Evolutionary conservation across 257 asterid species (phyloP).

Genomic region (Przewalskia tangutica): DNA sequence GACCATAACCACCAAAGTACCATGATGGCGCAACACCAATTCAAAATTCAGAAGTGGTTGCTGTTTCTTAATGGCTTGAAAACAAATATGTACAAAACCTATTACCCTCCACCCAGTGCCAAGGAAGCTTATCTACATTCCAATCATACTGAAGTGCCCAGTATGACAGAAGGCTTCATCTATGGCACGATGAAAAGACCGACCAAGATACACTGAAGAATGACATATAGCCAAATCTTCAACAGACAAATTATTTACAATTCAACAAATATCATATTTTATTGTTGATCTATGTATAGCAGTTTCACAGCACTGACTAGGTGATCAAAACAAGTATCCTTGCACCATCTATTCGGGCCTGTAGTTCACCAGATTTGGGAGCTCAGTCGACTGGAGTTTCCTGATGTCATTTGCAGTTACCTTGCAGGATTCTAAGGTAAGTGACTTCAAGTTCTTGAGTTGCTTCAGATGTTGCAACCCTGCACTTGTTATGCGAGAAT

Average conservation of each 20-base stretch:
- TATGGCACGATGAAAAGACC: constrained; percentile 14
- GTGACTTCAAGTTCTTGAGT: constrained; percentile 69
- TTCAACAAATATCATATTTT: constrained; percentile 8
- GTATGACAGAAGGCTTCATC: constrained; percentile 36
- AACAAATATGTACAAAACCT: not conserved
- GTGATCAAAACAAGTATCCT: not conserved
- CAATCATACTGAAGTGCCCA: constrained; percentile 10
- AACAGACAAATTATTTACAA: constrained; percentile 24
- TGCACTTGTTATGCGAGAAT: constrained; percentile 56
- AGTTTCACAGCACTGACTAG: not conserved
- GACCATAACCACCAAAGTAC: not conserved
- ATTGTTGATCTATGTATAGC: constrained; percentile 8
- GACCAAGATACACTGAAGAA: not conserved
- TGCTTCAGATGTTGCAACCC: constrained; percentile 75
- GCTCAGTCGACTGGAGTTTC: constrained; percentile 59
- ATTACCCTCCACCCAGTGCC: constrained; percentile 19
- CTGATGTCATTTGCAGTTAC: constrained; percentile 67
- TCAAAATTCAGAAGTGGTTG: not conserved
- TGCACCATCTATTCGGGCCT: constrained; percentile 52
- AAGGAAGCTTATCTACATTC: constrained; percentile 57
- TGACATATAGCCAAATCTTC: not conserved
- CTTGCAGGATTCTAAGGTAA: constrained; percentile 82
- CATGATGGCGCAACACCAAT: not conserved
- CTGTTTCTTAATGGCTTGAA: not conserved
- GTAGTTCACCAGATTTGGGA: constrained; percentile 72